Conservation (phyloP, 2,329 filamentous ascomycete species). For the Penicillium sp. region DNA sequence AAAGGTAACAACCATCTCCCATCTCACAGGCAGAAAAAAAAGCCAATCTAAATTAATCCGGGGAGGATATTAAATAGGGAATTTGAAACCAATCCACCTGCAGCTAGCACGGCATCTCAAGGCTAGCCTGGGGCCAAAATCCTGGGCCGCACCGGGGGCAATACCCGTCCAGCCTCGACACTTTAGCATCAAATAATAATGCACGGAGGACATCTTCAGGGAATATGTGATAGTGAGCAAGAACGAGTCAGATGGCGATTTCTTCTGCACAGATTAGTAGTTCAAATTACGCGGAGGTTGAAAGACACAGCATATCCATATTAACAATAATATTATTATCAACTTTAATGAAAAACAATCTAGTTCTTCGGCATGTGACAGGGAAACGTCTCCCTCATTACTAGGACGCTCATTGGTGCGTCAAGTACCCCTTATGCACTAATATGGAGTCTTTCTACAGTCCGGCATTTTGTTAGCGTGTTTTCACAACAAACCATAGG, state of each 20-base stretch:
- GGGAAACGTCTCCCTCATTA: not conserved
- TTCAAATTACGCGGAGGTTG: not conserved
- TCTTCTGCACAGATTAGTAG: not conserved
- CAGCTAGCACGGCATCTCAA: not conserved
- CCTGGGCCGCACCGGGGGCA: not conserved
- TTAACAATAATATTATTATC: not conserved
- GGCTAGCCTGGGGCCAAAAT: not conserved
- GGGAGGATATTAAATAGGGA: not conserved
- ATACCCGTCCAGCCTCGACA: not conserved
- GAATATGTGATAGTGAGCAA: too few relatives aligned
- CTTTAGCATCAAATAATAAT: not conserved
- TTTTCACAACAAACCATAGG: not conserved
- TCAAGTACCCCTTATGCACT: not conserved
- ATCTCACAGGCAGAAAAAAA: not conserved
- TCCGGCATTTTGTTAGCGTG: not conserved
- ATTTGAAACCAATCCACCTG: not conserved
- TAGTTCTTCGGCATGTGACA: not conserved
- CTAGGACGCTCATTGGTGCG: not conserved
- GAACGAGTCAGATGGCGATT: not conserved
- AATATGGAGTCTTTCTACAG: not conserved
- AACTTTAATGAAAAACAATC: not conserved
- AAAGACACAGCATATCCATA: not conserved
- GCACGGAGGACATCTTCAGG: too few relatives aligned
- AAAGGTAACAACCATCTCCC: constrained; percentile 18
- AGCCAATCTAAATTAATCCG: too few relatives aligned